Conservation (phyloP, 352 stramenopile genomes). For the Phytophthora podocarpi region DNA sequence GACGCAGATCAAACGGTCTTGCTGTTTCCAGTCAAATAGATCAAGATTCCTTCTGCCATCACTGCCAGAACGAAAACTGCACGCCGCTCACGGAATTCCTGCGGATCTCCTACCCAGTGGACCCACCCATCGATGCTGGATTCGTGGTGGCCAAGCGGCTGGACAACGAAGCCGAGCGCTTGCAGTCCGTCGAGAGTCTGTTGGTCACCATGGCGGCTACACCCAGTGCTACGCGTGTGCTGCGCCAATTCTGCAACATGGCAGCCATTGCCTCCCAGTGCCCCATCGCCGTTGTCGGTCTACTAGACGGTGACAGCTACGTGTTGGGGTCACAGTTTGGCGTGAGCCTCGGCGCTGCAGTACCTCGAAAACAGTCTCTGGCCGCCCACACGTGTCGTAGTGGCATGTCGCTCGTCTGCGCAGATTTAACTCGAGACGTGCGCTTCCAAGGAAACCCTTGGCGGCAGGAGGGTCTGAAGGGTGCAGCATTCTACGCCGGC, state of each 20-base stretch:
- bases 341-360: slow-evolving; percentile 8
- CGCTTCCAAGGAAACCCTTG: slow-evolving; percentile 72
- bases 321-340: slow-evolving; percentile 59
- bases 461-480: slow-evolving; percentile 49
- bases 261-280: slow-evolving; percentile 74
- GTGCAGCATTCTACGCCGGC: slow-evolving; percentile 74
- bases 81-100: slow-evolving; percentile 51
- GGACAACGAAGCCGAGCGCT: slow-evolving; percentile 63
- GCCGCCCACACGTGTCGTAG: slow-evolving; percentile 75
- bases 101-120: slow-evolving; percentile 62
- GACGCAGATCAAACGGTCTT: slow-evolving; percentile 29
- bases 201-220: slow-evolving; percentile 47
- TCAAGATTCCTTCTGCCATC: slow-evolving; percentile 36
- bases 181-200: slow-evolving; percentile 52
- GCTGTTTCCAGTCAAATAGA: slow-evolving; percentile 21
- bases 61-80: slow-evolving; percentile 71
- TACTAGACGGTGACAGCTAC: slow-evolving; percentile 67
- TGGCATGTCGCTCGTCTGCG: slow-evolving; percentile 64
- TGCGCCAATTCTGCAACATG: slow-evolving; percentile 80
- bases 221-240: slow-evolving; percentile 45
- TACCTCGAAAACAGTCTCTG: slow-evolving; percentile 54
- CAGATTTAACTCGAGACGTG: slow-evolving; percentile 63
- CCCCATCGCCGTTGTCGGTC: slow-evolving; percentile 66
- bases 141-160: slow-evolving; percentile 52
- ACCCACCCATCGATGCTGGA: slow-evolving; percentile 16